Evolutionary conservation across 306 rosid species (phyloP), one percentile per base, ranked within the genome.

Genomic region (Vigna angularis): DNA sequence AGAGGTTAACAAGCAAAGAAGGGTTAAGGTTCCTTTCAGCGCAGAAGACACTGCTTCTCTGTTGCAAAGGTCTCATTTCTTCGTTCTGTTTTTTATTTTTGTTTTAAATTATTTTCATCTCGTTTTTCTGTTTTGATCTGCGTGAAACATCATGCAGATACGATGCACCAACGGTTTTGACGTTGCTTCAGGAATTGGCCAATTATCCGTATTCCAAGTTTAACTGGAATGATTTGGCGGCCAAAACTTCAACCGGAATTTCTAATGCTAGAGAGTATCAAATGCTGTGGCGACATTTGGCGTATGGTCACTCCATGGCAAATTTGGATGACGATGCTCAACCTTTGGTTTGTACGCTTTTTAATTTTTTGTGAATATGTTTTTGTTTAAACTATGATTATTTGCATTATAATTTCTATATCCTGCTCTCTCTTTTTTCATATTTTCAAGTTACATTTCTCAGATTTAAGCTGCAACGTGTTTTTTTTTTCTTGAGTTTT

Each of bases 271-370:
- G 86, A 71, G 96, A 94, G 81, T 90, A 83, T 82, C 97, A 87
- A 71, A 92, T 94, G 91, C 70, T 94, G 3, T 92, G 98, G 98
- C 98, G 89, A 24, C 93, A 90, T 86, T 50, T 94, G 51, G 96
- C 97, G 3, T 92, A 94, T 67, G 87, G 86, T 9, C 66, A 68
- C 47, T 30, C 68, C 13, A 32, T n/a, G 4, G 68, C 8, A 13
- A 76, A 78, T 30, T 51, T 87, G 5, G 87, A 82, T 1, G 68
- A 83, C 16, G 87, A 49, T 6, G 83, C 66, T 63, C 82, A 59
- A 48, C 93, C 86, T 72, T 6, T 88, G 89, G 82, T 61, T 15
- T 4, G 66, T 59, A 26, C 30, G 5, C 59, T 7, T 49, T 12
- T 45, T 45, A 45, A 12, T 45, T 45, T 11, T 45, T 0, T 11